Percentiles rank a stretch among this genome's conserved stretches.
Evolutionary conservation across 352 stramenopile genomes (phyloP).

Genomic region (Thalassiosira delicatula): DNA sequence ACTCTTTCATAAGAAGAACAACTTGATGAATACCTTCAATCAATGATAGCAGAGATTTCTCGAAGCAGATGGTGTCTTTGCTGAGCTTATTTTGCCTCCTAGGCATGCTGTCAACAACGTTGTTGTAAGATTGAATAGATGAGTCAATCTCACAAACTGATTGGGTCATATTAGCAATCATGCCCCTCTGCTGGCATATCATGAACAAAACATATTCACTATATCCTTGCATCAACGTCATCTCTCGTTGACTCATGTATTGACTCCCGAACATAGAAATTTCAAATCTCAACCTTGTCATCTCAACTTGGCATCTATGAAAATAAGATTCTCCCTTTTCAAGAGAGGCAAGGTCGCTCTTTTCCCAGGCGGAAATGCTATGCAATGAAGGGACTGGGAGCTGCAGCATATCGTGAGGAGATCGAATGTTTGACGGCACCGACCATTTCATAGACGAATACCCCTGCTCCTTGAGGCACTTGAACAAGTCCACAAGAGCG

Average conservation of each 20-base stretch:
- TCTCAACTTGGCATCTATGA: constrained; percentile 73
- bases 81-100: constrained; percentile 52
- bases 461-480: constrained; percentile 78
- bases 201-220: constrained; percentile 81
- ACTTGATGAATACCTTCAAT: constrained; percentile 66
- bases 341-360: constrained; percentile 36
- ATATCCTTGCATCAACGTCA: constrained; percentile 79
- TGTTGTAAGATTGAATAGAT: constrained; percentile 48
- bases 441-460: constrained; percentile 81
- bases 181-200: constrained; percentile 73
- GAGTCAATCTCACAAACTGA: constrained; percentile 47
- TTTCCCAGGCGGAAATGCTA: constrained; percentile 18
- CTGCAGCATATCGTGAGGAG: constrained; percentile 77
- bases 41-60: constrained; percentile 50
- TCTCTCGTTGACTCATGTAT: constrained; percentile 82
- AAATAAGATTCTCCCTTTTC: constrained; percentile 81
- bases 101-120: constrained; percentile 51
- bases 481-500: constrained; percentile 94
- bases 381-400: constrained; percentile 67
- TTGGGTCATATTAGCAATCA: constrained; percentile 63
- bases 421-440: constrained; percentile 70
- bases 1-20: constrained; percentile 60
- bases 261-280: constrained; percentile 78
- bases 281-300: constrained; percentile 74
- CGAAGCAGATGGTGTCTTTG: constrained; percentile 43